Conservation (phyloP, 306 rosid species). For the Ziziphus jujuba region DNA sequence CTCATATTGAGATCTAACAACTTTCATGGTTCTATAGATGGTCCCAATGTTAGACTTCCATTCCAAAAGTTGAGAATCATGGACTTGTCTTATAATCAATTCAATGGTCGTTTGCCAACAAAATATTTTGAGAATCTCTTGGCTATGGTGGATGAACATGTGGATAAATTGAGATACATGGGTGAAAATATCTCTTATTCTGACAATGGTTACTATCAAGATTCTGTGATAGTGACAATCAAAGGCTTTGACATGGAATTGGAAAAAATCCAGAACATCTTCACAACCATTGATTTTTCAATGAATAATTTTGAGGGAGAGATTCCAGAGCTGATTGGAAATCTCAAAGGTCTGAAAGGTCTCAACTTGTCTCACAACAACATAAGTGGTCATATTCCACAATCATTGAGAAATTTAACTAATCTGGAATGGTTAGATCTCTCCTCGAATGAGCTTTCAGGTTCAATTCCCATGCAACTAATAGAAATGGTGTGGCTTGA, state of each 20-base stretch:
- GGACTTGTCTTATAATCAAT: too few relatives aligned
- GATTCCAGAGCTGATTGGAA: constrained; percentile 28
- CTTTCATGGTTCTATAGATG: too few relatives aligned
- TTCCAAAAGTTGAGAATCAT: too few relatives aligned
- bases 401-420: constrained; percentile 14
- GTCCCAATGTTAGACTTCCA: too few relatives aligned
- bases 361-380: constrained; percentile 37
- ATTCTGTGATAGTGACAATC: constrained; percentile 11
- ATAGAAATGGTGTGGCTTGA: constrained; percentile 19
- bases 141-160: too few relatives aligned
- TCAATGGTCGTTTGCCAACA: too few relatives aligned
- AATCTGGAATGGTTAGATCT: constrained; percentile 35
- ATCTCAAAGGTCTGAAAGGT: constrained; percentile 15
- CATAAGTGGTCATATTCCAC: constrained; percentile 33
- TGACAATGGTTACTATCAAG: background rate
- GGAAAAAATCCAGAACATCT: background rate
- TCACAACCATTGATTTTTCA: constrained; percentile 36
- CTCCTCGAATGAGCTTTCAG: constrained; percentile 10
- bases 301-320: constrained; percentile 38
- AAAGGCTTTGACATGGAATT: background rate
- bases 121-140: too few relatives aligned
- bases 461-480: constrained; percentile 18
- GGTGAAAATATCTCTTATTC: background rate
- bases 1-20: too few relatives aligned
- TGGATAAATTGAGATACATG: background rate